A percentile compares a stretch with the other conserved stretches of the same genome.
Evolutionary conservation across 306 rosid genomes (phyloP).

Genomic region (Comarum palustre): DNA sequence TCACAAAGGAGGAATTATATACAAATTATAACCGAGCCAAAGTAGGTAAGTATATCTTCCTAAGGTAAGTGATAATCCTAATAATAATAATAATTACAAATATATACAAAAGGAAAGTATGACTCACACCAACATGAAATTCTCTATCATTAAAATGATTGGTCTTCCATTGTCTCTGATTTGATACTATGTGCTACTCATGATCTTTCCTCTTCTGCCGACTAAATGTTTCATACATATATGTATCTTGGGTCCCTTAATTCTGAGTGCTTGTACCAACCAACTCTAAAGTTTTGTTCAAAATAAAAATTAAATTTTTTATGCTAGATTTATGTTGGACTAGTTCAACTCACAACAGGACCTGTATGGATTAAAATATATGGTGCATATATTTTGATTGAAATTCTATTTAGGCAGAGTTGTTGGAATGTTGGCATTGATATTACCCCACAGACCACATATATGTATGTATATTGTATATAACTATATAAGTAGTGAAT

Average conservation of each 20-base stretch:
- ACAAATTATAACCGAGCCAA: no score
- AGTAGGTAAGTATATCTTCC: no score
- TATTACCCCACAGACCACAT: conserved; percentile 36
- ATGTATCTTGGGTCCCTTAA: conserved; percentile 14
- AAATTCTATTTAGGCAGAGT: conserved; percentile 35
- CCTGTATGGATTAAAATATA: not conserved
- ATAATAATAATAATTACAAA: no score
- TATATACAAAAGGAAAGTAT: no score
- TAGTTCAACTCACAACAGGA: not conserved
- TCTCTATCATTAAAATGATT: conserved; percentile 27
- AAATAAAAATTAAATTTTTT: conserved; percentile 1
- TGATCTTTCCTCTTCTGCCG: conserved; percentile 29
- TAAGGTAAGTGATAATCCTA: no score
- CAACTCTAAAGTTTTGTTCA: conserved; percentile 35
- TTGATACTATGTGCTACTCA: conserved; percentile 33
- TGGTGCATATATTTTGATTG: not conserved
- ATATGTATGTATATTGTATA: conserved; percentile 18
- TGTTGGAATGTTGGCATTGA: conserved; percentile 54
- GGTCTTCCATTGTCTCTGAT: conserved; percentile 16
- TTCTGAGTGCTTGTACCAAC: conserved; percentile 25
- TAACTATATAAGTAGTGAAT: conserved; percentile 19
- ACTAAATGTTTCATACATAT: conserved; percentile 17
- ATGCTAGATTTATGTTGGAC: conserved; percentile 15
- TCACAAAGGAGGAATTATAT: no score
- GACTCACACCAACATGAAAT: no score